phyloP scores from a whole-genome alignment of 306 rosid genomes.

The Aeschynomene evenia region DNA sequence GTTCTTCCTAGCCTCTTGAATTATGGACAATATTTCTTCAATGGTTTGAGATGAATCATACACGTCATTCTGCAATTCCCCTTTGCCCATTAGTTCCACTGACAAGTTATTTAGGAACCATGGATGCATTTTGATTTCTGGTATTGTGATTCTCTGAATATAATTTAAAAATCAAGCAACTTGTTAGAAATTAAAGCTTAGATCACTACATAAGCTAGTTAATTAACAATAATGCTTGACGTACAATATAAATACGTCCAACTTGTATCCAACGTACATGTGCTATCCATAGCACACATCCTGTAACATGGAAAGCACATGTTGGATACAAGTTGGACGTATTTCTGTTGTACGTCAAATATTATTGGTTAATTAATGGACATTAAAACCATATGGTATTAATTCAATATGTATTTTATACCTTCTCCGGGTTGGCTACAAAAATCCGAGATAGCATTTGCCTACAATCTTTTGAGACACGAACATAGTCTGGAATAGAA shows the following conservation, averaged over 20 bases:
- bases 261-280: too few relatives aligned
- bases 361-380: neutral
- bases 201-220: neutral
- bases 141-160: conserved; percentile 79
- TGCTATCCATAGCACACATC: too few relatives aligned
- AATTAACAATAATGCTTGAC: neutral
- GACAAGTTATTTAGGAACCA: conserved; percentile 83
- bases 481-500: conserved; percentile 83
- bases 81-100: conserved; percentile 58
- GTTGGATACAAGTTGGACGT: too few relatives aligned
- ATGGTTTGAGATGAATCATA: conserved; percentile 46
- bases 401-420: conserved; percentile 17
- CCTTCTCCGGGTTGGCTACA: conserved; percentile 87
- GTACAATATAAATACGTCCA: too few relatives aligned
- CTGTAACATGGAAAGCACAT: too few relatives aligned
- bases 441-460: conserved; percentile 86
- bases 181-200: neutral
- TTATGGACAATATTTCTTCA: conserved; percentile 65
- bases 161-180: neutral
- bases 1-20: conserved; percentile 73
- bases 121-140: conserved; percentile 71
- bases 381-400: neutral
- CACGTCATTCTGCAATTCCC: conserved; percentile 30
- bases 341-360: too few relatives aligned
- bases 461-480: conserved; percentile 67